Evolutionary conservation across 139 green algal species (phyloP), one percentile per base, ranked within the genome.

Genomic region (Chlamydomonas urium): DNA sequence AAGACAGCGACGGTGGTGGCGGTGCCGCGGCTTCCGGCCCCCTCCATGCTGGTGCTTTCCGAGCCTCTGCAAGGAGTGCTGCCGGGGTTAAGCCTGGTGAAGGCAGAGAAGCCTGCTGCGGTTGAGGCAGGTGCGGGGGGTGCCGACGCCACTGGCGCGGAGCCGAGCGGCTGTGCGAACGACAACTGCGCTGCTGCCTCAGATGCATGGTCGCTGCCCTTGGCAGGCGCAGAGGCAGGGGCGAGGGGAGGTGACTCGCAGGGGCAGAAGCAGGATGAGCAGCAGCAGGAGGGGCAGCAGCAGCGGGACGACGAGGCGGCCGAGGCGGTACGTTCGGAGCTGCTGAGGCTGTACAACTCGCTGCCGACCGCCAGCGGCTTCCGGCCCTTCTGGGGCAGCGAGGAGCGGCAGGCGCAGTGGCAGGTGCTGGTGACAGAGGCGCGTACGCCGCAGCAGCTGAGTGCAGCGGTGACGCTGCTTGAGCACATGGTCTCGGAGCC

Each of bases 401-500:
- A 58, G 0, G 58, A 36, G 23, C 72, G 80, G 1, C 63, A 74
- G 19, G 66, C 72, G 0, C 32, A 37, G 2, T 86, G 80, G 80
- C 26, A 26, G 14, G 73, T 57, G 4, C 74, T 77, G 19, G 73
- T 83, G 47, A 53, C 8, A 37, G 5, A 29, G 31, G 63, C 73
- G 0, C 21, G n/a, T 6, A 71, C 29, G 8, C 63, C 71, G 4
- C 56, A 75, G 45, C 58, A 80, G 37, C 47, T 91, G 10, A 73
- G 76, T 42, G 79, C 78, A 4, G 75, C 77, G 2, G 36, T 88
- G 21, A 65, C 85, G 38, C 69, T 82, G 47, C 57, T 91, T 28
- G 81, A 91, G 71, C 24, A 66, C 10, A 83, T 85, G 75, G 19
- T 92, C 1, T 48, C 77, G 1, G 68, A 79, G 21, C 75, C 81